These are phyloP conservation scores for Eutrema japonicum DNA, from an alignment of 345 rosid genomes.

Conservation along the genomic window DNA sequence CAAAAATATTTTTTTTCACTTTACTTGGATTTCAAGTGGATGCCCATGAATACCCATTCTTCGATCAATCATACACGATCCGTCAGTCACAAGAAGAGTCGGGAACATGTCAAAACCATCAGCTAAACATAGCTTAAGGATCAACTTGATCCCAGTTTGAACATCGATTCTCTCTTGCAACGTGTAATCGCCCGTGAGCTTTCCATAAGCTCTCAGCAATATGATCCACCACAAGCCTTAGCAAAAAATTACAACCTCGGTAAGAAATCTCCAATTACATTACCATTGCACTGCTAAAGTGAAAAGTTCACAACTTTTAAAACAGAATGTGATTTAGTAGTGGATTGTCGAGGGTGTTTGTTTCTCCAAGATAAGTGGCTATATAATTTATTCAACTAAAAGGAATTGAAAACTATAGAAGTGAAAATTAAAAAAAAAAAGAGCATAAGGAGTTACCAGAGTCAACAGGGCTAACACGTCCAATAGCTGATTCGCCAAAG, in stretches of 20 bases:
- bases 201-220: conserved; percentile 89
- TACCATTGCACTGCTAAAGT: neutral
- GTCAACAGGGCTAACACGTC: conserved; percentile 97
- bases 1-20: conserved; percentile 15
- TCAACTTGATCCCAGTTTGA: conserved; percentile 89
- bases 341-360: neutral
- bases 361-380: neutral
- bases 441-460: conserved; percentile 59
- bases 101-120: conserved; percentile 99
- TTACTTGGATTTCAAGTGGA: conserved; percentile 95
- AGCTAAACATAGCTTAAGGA: conserved; percentile 74
- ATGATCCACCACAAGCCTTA: conserved; percentile 96
- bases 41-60: conserved; percentile 99
- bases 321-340: neutral
- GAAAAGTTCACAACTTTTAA: conserved; percentile 10
- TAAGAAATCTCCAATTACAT: conserved; percentile 21
- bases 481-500: conserved; percentile 96
- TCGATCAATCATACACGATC: conserved; percentile 97
- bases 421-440: neutral
- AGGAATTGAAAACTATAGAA: neutral
- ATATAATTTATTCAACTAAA: neutral
- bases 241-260: conserved; percentile 7
- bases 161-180: conserved; percentile 97
- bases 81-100: conserved; percentile 87
- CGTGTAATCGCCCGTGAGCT: conserved; percentile 79